Evolutionary conservation across 768 basidiomycete genomes (phyloP).

Genomic region (Tulasnella sp.): DNA sequence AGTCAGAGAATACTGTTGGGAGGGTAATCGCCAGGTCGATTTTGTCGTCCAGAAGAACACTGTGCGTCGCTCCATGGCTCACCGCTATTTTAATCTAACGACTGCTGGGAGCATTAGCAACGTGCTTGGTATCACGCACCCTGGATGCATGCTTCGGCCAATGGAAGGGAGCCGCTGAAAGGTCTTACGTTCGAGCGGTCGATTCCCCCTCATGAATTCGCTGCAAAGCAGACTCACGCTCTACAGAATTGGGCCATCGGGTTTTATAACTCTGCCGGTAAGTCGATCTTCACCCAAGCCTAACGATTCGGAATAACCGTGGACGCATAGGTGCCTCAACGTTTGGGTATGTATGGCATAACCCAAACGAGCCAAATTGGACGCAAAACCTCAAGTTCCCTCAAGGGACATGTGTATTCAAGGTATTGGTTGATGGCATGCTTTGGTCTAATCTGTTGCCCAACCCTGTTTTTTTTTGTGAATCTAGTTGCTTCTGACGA

Average conservation of each 20-base stretch:
- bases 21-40: not conserved
- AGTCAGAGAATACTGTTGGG: slow-evolving; percentile 8
- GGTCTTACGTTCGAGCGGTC: slow-evolving; percentile 1
- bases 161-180: not conserved
- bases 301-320: not conserved
- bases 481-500: not conserved
- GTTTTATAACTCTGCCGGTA: not conserved
- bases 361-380: not conserved
- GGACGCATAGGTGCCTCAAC: not conserved
- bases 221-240: not conserved
- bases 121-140: slow-evolving; percentile 1
- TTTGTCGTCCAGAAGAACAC: not conserved
- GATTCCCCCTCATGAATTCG: not conserved
- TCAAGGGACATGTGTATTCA: not conserved
- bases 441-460: not conserved
- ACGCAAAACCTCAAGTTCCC: not conserved
- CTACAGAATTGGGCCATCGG: slow-evolving; percentile 7
- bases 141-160: slow-evolving; percentile 2
- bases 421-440: not conserved
- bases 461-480: not conserved
- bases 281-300: not conserved
- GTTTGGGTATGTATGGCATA: not conserved
- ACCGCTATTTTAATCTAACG: not conserved
- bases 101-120: not conserved
- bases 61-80: not conserved